Percentiles rank a stretch among this genome's conserved stretches.
Conservation (phyloP, 2,329 filamentous ascomycete species). For the Exophiala sideris region DNA sequence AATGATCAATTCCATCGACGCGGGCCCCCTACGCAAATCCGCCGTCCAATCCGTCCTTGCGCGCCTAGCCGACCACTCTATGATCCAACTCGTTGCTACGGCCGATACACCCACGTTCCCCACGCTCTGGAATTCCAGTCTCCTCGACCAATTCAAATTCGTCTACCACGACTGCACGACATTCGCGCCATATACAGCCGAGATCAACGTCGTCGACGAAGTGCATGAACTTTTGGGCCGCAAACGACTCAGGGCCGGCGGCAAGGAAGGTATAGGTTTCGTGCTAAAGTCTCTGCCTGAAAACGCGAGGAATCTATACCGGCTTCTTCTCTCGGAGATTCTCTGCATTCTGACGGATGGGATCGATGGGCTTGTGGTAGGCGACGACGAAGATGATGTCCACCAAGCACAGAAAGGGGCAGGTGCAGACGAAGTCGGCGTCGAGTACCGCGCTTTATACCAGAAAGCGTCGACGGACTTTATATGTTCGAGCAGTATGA, state of each 20-base stretch:
- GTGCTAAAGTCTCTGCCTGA: slow-evolving; percentile 87
- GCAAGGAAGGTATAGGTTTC: slow-evolving; percentile 86
- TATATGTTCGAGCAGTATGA: slow-evolving; percentile 94
- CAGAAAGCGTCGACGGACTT: slow-evolving; percentile 96
- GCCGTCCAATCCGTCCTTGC: slow-evolving; percentile 70
- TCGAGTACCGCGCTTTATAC: slow-evolving; percentile 89
- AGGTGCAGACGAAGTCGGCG: slow-evolving; percentile 52
- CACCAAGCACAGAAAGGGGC: slow-evolving; percentile 18
- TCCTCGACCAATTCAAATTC: slow-evolving; percentile 80
- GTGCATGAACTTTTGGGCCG: slow-evolving; percentile 84
- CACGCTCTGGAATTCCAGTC: slow-evolving; percentile 81
- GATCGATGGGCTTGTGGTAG: slow-evolving; percentile 30
- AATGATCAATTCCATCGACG: slow-evolving; percentile 84
- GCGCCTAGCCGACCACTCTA: slow-evolving; percentile 69
- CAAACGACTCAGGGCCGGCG: slow-evolving; percentile 73
- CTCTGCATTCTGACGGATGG: slow-evolving; percentile 63
- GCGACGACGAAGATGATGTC: slow-evolving; percentile 33
- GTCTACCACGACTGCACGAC: slow-evolving; percentile 94
- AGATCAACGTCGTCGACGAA: slow-evolving; percentile 82
- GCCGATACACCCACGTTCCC: slow-evolving; percentile 85
- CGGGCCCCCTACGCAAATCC: slow-evolving; percentile 68
- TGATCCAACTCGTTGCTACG: slow-evolving; percentile 71
- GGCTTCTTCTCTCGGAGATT: slow-evolving; percentile 79
- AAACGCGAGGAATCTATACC: slow-evolving; percentile 84
- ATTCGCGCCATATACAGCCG: slow-evolving; percentile 68